Evolutionary conservation across 441 rosid species (phyloP), one percentile per base, ranked within the genome.

Genomic region (Gossypium lobatum): DNA sequence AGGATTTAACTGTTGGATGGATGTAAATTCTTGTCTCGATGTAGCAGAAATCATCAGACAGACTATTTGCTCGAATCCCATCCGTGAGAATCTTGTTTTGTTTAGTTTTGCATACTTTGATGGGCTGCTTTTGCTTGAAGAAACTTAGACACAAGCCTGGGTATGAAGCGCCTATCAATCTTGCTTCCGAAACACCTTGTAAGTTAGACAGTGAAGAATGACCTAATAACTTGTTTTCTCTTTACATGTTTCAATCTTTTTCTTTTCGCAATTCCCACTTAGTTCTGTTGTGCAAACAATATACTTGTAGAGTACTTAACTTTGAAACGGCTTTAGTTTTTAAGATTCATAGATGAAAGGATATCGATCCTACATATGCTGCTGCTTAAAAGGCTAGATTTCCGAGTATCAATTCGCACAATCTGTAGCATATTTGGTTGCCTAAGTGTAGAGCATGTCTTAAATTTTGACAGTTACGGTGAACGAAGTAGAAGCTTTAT

Each of bases 401-500:
- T 31, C 37, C 5, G 37, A 31, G 7, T 5, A 31, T 31, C 7
- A 31, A 5, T 31, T 31, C 21, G 1, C 48, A 57, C n/a, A 14
- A 50, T 46, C 37, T 50, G 3, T 62, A 2, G 18, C 2, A 39
- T 3, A 39, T 39, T 66, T 14, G 11, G 14, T 9, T 55, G 28
- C 71, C 74, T 65, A 37, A 67, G 18, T 20, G 11, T 64, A 23
- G 46, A 26, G 5, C 26, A 7, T 16, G 74, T 50, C 31, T n/a
- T n/a, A 61, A 71, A 0, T 5, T 74, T 78, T n/a, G 65, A 69
- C 83, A 88, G 95, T 90, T 81, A 75, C 84, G 3, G 84, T 85
- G 78, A 87, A 84, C 77, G 95, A 90, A 84, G 83, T 89, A 50
- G 92, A 88, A 77, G 92, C 92, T 71, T 79, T 90, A 75, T 75